Percentiles rank a stretch among this genome's conserved stretches.
Conservation (phyloP, 306 rosid species). For the Inga laurina region DNA sequence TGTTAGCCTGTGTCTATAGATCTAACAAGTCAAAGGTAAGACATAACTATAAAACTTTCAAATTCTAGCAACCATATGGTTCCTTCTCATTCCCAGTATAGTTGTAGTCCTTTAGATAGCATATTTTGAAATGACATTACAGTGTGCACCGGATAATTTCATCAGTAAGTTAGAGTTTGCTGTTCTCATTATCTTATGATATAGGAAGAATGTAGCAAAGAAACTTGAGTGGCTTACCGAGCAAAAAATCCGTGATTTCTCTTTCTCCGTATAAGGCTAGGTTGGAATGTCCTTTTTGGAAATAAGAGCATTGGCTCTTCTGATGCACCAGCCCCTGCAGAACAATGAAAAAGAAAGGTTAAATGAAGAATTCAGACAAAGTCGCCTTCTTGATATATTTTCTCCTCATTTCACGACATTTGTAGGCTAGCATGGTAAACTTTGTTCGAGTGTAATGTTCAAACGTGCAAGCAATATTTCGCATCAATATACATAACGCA, state of each 20-base stretch:
- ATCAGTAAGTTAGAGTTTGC: neutral
- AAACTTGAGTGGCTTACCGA: constrained; percentile 50
- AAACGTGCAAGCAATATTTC: neutral
- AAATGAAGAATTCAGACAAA: neutral
- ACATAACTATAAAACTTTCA: neutral
- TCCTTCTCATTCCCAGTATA: constrained; percentile 22
- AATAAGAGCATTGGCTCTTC: constrained; percentile 79
- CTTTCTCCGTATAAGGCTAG: constrained; percentile 77
- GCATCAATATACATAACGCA: neutral
- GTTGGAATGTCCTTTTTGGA: constrained; percentile 92
- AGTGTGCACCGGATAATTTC: constrained; percentile 6
- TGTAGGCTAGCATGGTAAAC: neutral
- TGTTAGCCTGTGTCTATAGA: constrained; percentile 14
- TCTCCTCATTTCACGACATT: neutral
- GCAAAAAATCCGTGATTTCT: constrained; percentile 95
- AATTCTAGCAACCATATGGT: neutral
- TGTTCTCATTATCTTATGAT: neutral
- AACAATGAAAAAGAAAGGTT: neutral
- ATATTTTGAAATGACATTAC: constrained; percentile 3
- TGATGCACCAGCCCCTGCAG: constrained; percentile 53
- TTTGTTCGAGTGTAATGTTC: neutral
- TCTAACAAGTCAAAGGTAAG: neutral
- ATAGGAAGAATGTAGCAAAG: constrained; percentile 22
- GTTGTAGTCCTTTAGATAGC: neutral
- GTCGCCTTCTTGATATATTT: constrained; percentile 19